phyloP scores from a whole-genome alignment of 1,139 yeast species.

The Taphrina betulina region DNA sequence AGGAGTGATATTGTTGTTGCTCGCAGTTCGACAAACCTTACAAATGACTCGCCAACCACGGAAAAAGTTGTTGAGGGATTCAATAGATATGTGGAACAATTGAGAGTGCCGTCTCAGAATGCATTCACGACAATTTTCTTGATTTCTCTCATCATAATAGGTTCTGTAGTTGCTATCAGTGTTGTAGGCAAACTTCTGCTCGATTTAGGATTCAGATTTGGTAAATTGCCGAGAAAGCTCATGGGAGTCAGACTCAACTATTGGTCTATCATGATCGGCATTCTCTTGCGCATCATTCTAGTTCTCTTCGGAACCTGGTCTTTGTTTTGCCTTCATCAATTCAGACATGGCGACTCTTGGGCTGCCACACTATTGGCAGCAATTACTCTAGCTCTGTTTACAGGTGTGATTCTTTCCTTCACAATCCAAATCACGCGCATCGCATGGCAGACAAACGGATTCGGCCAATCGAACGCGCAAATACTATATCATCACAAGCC shows the following conservation, averaged over 20 bases:
- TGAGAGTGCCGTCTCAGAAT: conserved; percentile 43
- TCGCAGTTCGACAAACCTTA: too few relatives aligned
- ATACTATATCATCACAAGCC: conserved; percentile 43
- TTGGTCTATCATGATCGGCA: conserved; percentile 39
- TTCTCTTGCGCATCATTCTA: conserved; percentile 41
- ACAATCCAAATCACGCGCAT: conserved; percentile 41
- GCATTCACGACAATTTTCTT: conserved; percentile 44
- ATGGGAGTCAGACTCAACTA: conserved; percentile 41
- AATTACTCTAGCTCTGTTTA: conserved; percentile 41
- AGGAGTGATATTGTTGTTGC: too few relatives aligned
- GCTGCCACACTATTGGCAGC: conserved; percentile 43
- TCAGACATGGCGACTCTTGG: conserved; percentile 44
- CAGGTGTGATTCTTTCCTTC: conserved; percentile 40
- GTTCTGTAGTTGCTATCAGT: conserved; percentile 39
- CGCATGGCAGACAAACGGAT: conserved; percentile 40
- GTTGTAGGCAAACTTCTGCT: conserved; percentile 40
- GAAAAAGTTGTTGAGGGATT: conserved; percentile 40
- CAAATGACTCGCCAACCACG: too few relatives aligned
- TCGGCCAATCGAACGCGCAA: conserved; percentile 39
- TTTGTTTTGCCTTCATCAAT: conserved; percentile 43
- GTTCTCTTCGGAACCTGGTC: conserved; percentile 45
- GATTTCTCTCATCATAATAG: conserved; percentile 43
- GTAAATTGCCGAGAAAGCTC: conserved; percentile 37
- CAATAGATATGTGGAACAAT: conserved; percentile 42
- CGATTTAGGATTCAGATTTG: conserved; percentile 39